These are phyloP conservation scores for Kurtzmaniella quercitrusa DNA, from an alignment of 1,139 yeast genomes.

Conservation along the genomic window DNA sequence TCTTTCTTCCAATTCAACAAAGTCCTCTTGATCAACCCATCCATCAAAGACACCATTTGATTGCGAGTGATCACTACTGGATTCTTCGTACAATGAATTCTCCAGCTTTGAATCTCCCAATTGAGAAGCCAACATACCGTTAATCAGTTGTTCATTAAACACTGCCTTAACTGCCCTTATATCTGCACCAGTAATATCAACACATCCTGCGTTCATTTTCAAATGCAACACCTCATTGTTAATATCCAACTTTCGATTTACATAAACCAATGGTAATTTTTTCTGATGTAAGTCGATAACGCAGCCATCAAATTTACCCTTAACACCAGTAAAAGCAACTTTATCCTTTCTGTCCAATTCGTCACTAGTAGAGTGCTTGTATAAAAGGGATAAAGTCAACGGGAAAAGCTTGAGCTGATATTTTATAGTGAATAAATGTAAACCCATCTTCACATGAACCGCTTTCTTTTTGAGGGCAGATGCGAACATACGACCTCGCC, in stretches of 20 bases:
- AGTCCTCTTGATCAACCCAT: conserved; percentile 85
- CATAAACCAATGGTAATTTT: conserved; percentile 60
- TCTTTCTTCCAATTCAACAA: conserved; percentile 63
- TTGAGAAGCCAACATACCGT: conserved; percentile 44
- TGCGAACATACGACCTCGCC: conserved; percentile 63
- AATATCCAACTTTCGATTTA: conserved; percentile 54
- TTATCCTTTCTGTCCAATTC: conserved; percentile 41
- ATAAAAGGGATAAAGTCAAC: conserved; percentile 67
- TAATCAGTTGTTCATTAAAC: conserved; percentile 54
- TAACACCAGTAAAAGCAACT: conserved; percentile 71
- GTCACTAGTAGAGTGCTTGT: conserved; percentile 51
- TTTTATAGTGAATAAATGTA: conserved; percentile 74
- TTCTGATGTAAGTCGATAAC: conserved; percentile 80
- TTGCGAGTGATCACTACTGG: neutral
- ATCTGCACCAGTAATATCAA: conserved; percentile 69
- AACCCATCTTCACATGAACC: conserved; percentile 61
- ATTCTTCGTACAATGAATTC: conserved; percentile 8
- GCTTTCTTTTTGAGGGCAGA: conserved; percentile 23
- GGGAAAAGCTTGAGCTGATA: conserved; percentile 75
- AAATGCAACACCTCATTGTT: conserved; percentile 54
- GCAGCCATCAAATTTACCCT: conserved; percentile 65
- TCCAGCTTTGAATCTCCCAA: conserved; percentile 18
- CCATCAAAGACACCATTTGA: neutral
- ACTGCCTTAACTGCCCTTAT: conserved; percentile 65
- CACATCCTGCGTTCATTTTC: conserved; percentile 73